These are phyloP conservation scores for Candida suzukii DNA, from an alignment of 805 yeast species.

Conservation along the genomic window DNA sequence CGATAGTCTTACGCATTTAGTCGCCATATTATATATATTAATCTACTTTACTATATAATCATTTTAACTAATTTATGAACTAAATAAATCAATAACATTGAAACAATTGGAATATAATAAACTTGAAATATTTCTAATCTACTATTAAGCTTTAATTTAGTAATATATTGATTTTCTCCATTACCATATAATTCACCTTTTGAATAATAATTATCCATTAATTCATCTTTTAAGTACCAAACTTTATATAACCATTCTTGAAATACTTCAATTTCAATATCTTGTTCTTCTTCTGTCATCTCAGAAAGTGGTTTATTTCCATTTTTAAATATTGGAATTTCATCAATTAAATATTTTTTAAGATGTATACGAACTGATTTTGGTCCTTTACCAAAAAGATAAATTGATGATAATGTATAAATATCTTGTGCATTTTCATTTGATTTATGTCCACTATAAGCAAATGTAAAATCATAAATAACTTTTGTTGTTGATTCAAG, in stretches of 20 bases:
- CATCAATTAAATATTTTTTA: conserved; percentile 46
- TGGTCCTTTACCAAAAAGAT: conserved; percentile 70
- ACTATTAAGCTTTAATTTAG: conserved; percentile 15
- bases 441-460: conserved; percentile 62
- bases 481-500: conserved; percentile 45
- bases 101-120: conserved; percentile 17
- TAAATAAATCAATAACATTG: neutral
- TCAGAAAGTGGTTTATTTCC: conserved; percentile 12
- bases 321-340: conserved; percentile 50
- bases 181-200: conserved; percentile 42
- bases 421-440: conserved; percentile 71
- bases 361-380: conserved; percentile 55
- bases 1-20: too few relatives aligned
- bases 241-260: conserved; percentile 65
- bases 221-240: conserved; percentile 75
- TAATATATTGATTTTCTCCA: conserved; percentile 9
- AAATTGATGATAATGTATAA: conserved; percentile 58
- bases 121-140: conserved; percentile 19
- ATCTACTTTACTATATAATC: neutral
- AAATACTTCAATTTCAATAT: conserved; percentile 37
- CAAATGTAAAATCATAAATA: conserved; percentile 80
- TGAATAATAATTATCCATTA: conserved; percentile 55
- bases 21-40: neutral
- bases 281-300: conserved; percentile 33
- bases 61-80: neutral